Evolutionary conservation across 805 yeast species (phyloP).

Genomic region (Cyberlindnera galapagoensis): DNA sequence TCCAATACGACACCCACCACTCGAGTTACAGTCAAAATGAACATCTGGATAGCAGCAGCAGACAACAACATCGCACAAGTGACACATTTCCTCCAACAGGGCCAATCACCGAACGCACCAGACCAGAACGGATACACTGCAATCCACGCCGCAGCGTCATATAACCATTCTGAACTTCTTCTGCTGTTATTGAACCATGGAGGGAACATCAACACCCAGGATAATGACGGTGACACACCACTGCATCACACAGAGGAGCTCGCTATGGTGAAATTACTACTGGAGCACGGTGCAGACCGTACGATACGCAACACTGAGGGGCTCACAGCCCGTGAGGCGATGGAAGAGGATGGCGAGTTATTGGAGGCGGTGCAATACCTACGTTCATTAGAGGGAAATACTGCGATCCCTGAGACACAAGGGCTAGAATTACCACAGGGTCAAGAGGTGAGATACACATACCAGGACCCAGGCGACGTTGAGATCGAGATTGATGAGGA

Average conservation of each 20-base stretch:
- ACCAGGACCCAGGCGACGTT: conserved; percentile 39
- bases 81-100: conserved; percentile 43
- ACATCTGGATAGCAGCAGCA: conserved; percentile 94
- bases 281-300: conserved; percentile 66
- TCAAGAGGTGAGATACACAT: conserved; percentile 49
- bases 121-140: conserved; percentile 97
- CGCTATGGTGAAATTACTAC: conserved; percentile 53
- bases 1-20: too few species aligned
- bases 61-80: conserved; percentile 67
- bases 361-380: conserved; percentile 72
- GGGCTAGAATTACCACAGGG: conserved; percentile 23
- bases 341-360: conserved; percentile 80
- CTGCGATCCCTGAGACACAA: conserved; percentile 16
- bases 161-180: conserved; percentile 71
- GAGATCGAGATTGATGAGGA: conserved; percentile 43
- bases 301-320: conserved; percentile 64
- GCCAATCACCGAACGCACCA: conserved; percentile 60
- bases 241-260: conserved; percentile 82
- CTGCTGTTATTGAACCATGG: conserved; percentile 47
- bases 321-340: conserved; percentile 62
- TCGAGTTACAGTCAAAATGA: too few species aligned
- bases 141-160: conserved; percentile 95
- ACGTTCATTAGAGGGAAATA: conserved; percentile 31
- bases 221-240: conserved; percentile 92
- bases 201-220: conserved; percentile 80